These are phyloP conservation scores for Saururus chinensis DNA, from an alignment of 164 flowering plant genomes.

Conservation along the genomic window DNA sequence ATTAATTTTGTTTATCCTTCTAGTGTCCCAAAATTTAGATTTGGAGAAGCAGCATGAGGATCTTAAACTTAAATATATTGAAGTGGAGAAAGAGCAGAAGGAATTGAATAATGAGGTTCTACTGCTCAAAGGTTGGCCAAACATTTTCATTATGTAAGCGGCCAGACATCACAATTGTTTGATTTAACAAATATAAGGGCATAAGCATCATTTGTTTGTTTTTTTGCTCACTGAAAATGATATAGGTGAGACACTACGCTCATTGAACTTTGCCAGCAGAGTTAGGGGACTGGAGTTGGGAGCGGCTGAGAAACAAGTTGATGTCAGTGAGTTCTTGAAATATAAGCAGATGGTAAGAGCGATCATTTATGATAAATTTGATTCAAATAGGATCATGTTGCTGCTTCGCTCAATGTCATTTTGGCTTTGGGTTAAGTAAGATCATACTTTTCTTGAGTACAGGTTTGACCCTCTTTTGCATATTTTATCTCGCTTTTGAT, in stretches of 20 bases:
- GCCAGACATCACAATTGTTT: too few relatives aligned
- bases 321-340: slow-evolving; percentile 50
- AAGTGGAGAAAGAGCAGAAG: slow-evolving; percentile 67
- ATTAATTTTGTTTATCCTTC: not conserved
- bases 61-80: slow-evolving; percentile 47
- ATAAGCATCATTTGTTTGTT: too few relatives aligned
- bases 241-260: slow-evolving; percentile 81
- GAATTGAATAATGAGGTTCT: slow-evolving; percentile 78
- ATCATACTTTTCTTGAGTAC: not conserved
- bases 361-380: too few relatives aligned
- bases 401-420: not conserved
- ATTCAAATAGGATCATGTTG: too few relatives aligned
- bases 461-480: not conserved
- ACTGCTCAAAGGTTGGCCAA: slow-evolving; percentile 67
- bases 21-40: slow-evolving; percentile 41
- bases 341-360: slow-evolving; percentile 67
- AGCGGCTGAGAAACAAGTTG: slow-evolving; percentile 82
- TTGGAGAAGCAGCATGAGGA: slow-evolving; percentile 32
- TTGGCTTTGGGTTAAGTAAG: not conserved
- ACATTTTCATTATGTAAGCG: too few relatives aligned
- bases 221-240: slow-evolving; percentile 47
- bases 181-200: too few relatives aligned
- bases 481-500: not conserved
- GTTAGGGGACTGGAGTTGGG: slow-evolving; percentile 94
- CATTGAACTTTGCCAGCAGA: slow-evolving; percentile 93